Evolutionary conservation across 495 filamentous ascomycete genomes (phyloP).

Genomic region (Penicillium malachiteum): DNA sequence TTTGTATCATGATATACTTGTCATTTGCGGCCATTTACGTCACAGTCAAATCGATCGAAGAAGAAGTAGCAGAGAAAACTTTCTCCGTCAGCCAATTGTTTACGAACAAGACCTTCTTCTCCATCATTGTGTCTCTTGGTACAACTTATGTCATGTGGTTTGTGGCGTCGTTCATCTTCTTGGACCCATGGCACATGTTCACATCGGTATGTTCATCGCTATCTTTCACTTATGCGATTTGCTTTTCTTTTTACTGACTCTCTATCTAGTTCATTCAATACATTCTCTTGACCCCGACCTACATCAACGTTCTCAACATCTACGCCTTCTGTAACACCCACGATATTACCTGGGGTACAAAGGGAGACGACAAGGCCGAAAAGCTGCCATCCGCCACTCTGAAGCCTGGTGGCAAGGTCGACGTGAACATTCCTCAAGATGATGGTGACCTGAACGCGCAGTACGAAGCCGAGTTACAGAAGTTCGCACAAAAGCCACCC

Average conservation of each 20-base stretch:
- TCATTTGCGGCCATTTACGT: conserved; percentile 95
- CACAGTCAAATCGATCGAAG: conserved; percentile 79
- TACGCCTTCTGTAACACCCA: conserved; percentile 99
- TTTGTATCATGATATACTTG: conserved; percentile 89
- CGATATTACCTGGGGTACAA: conserved; percentile 97
- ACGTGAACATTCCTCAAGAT: conserved; percentile 88
- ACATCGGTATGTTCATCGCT: conserved; percentile 57
- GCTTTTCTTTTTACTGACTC: conserved; percentile 11
- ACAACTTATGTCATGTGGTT: conserved; percentile 97
- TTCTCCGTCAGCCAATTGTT: conserved; percentile 73
- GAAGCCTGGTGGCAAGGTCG: conserved; percentile 89
- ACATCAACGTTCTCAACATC: conserved; percentile 95
- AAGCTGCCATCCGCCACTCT: conserved; percentile 77
- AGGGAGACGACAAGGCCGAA: conserved; percentile 86
- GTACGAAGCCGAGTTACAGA: conserved; percentile 80
- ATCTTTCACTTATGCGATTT: not conserved
- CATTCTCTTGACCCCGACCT: conserved; percentile 88
- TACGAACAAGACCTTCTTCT: conserved; percentile 86
- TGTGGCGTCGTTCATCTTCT: conserved; percentile 86
- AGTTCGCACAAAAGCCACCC: conserved; percentile 69
- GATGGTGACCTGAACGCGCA: conserved; percentile 85
- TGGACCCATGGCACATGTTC: conserved; percentile 99
- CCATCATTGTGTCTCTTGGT: conserved; percentile 83
- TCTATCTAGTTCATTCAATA: conserved; percentile 79
- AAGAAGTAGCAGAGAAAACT: conserved; percentile 53